phyloP scores from a whole-genome alignment of 2,329 filamentous ascomycete genomes.

The Aplosporella prunicola region DNA sequence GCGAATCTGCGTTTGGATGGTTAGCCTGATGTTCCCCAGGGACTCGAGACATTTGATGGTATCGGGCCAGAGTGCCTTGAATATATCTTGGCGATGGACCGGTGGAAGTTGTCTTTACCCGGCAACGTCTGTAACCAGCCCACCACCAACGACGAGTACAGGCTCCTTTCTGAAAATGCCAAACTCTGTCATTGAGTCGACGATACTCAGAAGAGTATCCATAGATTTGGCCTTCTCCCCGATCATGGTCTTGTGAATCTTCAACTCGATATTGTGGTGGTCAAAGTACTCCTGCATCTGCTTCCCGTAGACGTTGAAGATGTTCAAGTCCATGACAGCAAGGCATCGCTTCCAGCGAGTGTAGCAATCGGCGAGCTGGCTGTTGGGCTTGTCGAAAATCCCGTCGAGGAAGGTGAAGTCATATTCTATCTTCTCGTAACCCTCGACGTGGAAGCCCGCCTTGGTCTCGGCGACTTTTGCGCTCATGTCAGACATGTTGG shows the following conservation, averaged over 20 bases:
- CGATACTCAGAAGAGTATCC: conserved; percentile 58
- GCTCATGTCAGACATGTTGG: conserved; percentile 59
- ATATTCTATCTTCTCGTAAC: conserved; percentile 68
- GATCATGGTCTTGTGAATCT: conserved; percentile 63
- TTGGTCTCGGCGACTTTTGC: conserved; percentile 55
- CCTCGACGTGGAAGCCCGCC: conserved; percentile 59
- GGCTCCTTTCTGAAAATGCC: conserved; percentile 61
- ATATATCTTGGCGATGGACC: conserved; percentile 32
- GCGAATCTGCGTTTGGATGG: conserved; percentile 44
- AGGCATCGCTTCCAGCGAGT: conserved; percentile 55
- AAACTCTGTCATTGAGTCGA: conserved; percentile 66
- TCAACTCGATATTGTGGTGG: conserved; percentile 52
- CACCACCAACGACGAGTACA: conserved; percentile 57
- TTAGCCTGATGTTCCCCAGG: conserved; percentile 14
- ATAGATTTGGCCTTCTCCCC: conserved; percentile 68
- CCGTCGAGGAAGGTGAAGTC: conserved; percentile 65
- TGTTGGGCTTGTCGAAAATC: conserved; percentile 53
- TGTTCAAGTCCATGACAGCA: conserved; percentile 62
- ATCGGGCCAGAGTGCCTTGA: conserved; percentile 41
- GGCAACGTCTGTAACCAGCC: conserved; percentile 63
- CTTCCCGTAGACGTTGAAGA: conserved; percentile 57
- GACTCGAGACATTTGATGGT: conserved; percentile 12
- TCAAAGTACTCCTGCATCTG: conserved; percentile 60
- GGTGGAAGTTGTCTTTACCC: conserved; percentile 44
- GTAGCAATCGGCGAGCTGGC: conserved; percentile 56